phyloP scores from a whole-genome alignment of 371 early-diverging fungal genomes.

The Rhizopus sp. region DNA sequence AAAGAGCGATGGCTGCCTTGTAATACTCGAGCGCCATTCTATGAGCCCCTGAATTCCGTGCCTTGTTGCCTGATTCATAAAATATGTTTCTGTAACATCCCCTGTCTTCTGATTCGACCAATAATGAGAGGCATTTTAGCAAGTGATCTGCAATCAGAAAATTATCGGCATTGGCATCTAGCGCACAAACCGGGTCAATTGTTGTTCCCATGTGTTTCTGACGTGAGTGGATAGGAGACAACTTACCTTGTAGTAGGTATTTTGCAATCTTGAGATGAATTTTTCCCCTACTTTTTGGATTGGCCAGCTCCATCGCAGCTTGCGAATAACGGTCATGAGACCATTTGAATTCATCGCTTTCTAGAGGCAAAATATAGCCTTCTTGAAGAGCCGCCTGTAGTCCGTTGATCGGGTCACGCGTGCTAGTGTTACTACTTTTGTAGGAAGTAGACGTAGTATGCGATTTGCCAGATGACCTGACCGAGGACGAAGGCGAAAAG shows the following conservation, averaged over 20 bases:
- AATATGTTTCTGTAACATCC: constrained; percentile 26
- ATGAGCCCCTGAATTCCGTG: constrained; percentile 45
- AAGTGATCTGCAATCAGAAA: constrained; percentile 46
- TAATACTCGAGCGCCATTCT: constrained; percentile 39
- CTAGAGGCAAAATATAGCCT: constrained; percentile 44
- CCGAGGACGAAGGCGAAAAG: constrained; percentile 4
- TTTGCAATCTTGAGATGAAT: constrained; percentile 45
- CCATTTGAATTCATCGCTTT: constrained; percentile 48
- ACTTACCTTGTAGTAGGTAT: constrained; percentile 28
- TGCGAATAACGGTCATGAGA: constrained; percentile 50
- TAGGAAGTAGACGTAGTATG: background rate
- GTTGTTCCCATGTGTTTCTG: background rate
- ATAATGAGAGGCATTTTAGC: constrained; percentile 32
- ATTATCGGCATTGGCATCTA: constrained; percentile 29
- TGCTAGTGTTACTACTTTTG: background rate
- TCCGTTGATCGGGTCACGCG: constrained; percentile 40
- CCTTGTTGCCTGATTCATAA: constrained; percentile 37
- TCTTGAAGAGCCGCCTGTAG: constrained; percentile 50
- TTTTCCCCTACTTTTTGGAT: constrained; percentile 29
- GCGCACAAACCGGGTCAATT: background rate
- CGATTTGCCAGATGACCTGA: background rate
- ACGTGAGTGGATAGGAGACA: background rate
- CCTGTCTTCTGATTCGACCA: constrained; percentile 24
- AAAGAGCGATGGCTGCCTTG: constrained; percentile 32
- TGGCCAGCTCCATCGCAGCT: constrained; percentile 50